Evolutionary conservation across 2,329 filamentous ascomycete genomes (phyloP).

Genomic region (Sporothrix globosa): DNA sequence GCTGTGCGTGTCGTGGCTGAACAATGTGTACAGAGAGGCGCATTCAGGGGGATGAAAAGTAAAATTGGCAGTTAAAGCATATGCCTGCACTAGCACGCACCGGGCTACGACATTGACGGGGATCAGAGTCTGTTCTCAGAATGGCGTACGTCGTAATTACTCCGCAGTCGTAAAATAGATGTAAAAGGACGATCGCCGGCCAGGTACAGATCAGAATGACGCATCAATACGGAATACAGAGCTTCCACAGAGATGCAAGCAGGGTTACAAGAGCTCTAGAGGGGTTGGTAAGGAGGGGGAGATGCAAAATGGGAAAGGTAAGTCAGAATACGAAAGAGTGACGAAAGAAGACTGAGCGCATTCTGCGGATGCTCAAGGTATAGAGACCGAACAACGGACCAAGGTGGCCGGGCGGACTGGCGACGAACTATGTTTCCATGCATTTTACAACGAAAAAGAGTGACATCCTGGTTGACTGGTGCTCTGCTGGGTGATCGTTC

Average conservation of each 20-base stretch:
- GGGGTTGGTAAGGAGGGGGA: not conserved
- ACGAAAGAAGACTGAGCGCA: not conserved
- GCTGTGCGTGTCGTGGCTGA: not conserved
- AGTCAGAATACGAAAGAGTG: not conserved
- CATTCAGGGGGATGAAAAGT: constrained; percentile 18
- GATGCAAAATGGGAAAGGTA: not conserved
- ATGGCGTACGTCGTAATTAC: not conserved
- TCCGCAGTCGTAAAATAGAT: no score
- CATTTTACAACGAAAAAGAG: not conserved
- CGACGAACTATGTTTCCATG: not conserved
- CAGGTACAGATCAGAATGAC: not conserved
- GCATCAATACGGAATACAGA: not conserved
- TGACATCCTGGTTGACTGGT: not conserved
- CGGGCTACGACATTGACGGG: constrained; percentile 6
- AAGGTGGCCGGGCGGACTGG: not conserved
- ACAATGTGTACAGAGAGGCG: not conserved
- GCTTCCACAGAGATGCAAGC: not conserved
- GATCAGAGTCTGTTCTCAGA: constrained; percentile 2
- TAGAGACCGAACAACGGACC: no score
- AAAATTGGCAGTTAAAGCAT: constrained; percentile 22
- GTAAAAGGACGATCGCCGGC: not conserved
- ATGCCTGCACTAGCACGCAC: not conserved
- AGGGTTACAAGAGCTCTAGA: not conserved
- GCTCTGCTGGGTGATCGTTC: not conserved
- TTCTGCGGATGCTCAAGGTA: not conserved